A percentile compares a stretch with the other conserved stretches of the same genome.
Evolutionary conservation across 768 basidiomycete species (phyloP).

Genomic region (Mycena kentingensis): DNA sequence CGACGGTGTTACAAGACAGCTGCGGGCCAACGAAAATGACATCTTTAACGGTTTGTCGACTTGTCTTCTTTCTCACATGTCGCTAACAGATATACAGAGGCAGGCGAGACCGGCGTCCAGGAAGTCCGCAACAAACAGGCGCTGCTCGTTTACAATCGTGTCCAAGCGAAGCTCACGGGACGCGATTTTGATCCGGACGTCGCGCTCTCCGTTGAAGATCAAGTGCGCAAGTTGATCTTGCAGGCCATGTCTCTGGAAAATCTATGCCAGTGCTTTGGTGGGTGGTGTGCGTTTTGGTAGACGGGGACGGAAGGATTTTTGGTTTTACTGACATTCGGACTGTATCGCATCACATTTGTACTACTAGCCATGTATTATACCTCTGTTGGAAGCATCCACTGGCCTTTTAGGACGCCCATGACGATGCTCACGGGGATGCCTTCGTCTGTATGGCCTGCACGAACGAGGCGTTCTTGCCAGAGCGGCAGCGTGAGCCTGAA

Average conservation of each 20-base stretch:
- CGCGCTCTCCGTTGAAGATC: constrained; percentile 69
- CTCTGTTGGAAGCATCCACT: no score
- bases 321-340: no score
- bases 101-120: constrained; percentile 60
- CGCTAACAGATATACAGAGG: constrained; percentile 30
- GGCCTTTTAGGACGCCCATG: not conserved
- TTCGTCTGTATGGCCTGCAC: constrained; percentile 2
- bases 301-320: not conserved
- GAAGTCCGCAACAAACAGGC: constrained; percentile 94
- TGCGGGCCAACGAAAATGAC: constrained; percentile 91
- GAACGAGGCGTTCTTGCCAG: constrained; percentile 2
- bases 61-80: not conserved
- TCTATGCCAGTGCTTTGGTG: constrained; percentile 94
- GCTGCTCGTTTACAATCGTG: constrained; percentile 89
- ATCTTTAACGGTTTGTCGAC: constrained; percentile 78
- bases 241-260: constrained; percentile 95
- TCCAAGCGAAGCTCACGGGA: constrained; percentile 89
- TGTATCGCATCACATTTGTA: no score
- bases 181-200: constrained; percentile 91
- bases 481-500: constrained; percentile 1
- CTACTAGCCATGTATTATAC: not conserved
- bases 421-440: constrained; percentile 4
- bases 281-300: constrained; percentile 43
- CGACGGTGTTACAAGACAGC: constrained; percentile 75
- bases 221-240: constrained; percentile 91